Percentiles rank a stretch among this genome's conserved stretches.
Evolutionary conservation across 2,329 filamentous ascomycete genomes (phyloP).

Genomic region (Exophiala sp.): DNA sequence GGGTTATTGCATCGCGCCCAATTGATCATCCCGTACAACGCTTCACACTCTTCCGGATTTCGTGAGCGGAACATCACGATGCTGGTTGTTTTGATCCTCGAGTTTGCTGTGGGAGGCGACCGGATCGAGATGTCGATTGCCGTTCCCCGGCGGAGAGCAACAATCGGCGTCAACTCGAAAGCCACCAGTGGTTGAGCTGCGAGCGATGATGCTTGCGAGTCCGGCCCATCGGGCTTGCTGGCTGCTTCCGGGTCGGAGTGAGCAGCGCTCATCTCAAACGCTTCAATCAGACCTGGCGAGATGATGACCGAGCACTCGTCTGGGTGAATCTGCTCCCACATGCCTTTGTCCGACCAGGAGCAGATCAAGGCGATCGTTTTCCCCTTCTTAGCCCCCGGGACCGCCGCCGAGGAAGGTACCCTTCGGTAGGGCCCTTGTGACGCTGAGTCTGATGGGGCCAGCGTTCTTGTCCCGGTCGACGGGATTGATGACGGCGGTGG

Average conservation of each 20-base stretch:
- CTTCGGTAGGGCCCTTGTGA: conserved; percentile 65
- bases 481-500: conserved; percentile 40
- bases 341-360: conserved; percentile 57
- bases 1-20: conserved; percentile 85
- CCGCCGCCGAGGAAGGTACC: conserved; percentile 38
- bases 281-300: conserved; percentile 59
- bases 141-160: conserved; percentile 83
- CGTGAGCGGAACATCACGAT: conserved; percentile 89
- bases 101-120: conserved; percentile 70
- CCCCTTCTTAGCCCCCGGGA: conserved; percentile 42
- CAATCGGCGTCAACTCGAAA: conserved; percentile 83
- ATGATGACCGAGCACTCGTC: conserved; percentile 59
- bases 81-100: conserved; percentile 61
- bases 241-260: conserved; percentile 33
- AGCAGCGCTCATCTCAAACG: conserved; percentile 51
- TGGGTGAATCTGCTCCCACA: conserved; percentile 56
- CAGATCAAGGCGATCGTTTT: conserved; percentile 57
- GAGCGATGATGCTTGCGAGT: conserved; percentile 26
- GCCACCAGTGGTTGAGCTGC: conserved; percentile 53
- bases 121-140: conserved; percentile 90
- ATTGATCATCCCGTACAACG: conserved; percentile 81
- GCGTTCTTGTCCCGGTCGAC: conserved; percentile 46
- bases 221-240: conserved; percentile 29
- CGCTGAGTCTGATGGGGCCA: conserved; percentile 74
- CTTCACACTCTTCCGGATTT: conserved; percentile 68